Evolutionary conservation across 345 rosid species (phyloP).

Genomic region (Salix suchowensis): DNA sequence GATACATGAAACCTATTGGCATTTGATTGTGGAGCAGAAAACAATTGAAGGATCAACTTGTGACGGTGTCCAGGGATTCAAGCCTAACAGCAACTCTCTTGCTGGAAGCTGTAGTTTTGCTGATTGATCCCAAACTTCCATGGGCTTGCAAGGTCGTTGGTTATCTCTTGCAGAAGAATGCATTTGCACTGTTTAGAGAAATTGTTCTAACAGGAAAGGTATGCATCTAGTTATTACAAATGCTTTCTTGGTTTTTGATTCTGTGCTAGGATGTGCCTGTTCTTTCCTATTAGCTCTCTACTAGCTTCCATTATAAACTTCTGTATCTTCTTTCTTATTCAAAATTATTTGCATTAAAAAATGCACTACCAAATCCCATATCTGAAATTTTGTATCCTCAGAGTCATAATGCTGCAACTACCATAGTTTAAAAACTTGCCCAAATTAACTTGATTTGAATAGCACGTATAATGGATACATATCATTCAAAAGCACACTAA

Average conservation of each 20-base stretch:
- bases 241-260: neutral
- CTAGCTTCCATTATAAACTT: neutral
- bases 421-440: neutral
- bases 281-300: neutral
- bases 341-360: neutral
- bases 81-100: conserved; percentile 43
- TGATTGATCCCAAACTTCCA: conserved; percentile 78
- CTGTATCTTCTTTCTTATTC: neutral
- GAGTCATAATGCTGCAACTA: neutral
- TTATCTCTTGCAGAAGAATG: conserved; percentile 54
- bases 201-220: conserved; percentile 64
- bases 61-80: conserved; percentile 40
- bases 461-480: neutral
- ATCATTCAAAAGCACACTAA: neutral
- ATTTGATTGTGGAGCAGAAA: conserved; percentile 40
- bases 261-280: neutral
- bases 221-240: conserved; percentile 17
- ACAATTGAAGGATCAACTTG: conserved; percentile 55
- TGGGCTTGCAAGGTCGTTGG: conserved; percentile 78
- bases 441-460: neutral
- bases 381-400: neutral
- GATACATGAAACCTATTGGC: conserved; percentile 18
- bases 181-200: conserved; percentile 56
- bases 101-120: conserved; percentile 57
- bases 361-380: neutral